Evolutionary conservation across 768 basidiomycete species (phyloP).

Genomic region (Cubamyces sp.): DNA sequence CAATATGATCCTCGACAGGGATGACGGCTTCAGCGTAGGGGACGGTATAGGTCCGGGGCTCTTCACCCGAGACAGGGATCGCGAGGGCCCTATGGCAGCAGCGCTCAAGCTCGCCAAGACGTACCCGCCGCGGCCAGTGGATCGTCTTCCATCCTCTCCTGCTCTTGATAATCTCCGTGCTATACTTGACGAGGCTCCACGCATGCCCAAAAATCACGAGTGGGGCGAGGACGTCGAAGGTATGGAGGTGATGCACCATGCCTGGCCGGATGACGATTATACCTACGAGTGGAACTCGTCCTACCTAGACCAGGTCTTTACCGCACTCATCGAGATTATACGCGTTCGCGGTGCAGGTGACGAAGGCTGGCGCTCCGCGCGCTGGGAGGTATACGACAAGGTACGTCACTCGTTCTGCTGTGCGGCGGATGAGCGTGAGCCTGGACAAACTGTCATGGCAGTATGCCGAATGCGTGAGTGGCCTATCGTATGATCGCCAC

Average conservation of each 20-base stretch:
- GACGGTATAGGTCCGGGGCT: not conserved
- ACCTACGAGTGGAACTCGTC: not conserved
- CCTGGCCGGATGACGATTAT: not conserved
- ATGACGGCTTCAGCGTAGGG: not conserved
- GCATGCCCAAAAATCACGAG: not conserved
- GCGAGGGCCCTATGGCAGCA: not conserved
- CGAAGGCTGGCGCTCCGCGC: not conserved
- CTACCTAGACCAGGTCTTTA: not conserved
- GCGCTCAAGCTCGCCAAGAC: not conserved
- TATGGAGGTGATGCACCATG: not conserved
- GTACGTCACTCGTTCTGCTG: not conserved
- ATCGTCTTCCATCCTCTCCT: not conserved
- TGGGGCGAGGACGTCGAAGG: not conserved
- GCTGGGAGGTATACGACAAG: constrained; percentile 6
- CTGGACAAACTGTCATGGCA: not conserved
- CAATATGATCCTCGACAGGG: not conserved
- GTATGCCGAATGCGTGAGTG: not conserved
- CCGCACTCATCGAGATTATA: not conserved
- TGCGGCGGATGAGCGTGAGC: not conserved
- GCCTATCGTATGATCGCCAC: too few relatives aligned
- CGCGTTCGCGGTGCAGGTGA: not conserved
- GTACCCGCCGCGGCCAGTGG: not conserved
- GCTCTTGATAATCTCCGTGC: not conserved
- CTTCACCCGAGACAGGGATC: not conserved
- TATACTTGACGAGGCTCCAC: not conserved